Percentiles rank a stretch among this genome's conserved stretches.
Conservation (phyloP, 768 basidiomycete species). For the Leucosporidium creatinivorum region DNA sequence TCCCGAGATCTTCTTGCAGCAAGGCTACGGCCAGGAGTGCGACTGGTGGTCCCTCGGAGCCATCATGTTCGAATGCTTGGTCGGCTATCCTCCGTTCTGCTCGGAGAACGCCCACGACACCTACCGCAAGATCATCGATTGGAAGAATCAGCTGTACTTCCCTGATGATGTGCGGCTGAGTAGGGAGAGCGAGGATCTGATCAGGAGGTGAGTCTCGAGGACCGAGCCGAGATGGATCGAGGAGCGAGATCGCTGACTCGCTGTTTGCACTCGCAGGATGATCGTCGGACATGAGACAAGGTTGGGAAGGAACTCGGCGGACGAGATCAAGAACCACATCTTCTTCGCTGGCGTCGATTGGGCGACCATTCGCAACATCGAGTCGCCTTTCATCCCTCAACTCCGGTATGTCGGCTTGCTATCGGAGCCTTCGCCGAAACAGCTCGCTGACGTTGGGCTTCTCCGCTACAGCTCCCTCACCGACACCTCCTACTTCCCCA, state of each 20-base stretch:
- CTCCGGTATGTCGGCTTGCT: conserved; percentile 44
- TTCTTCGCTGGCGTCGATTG: conserved; percentile 96
- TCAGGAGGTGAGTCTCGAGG: conserved; percentile 57
- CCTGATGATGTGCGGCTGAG: conserved; percentile 93
- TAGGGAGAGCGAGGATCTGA: conserved; percentile 79
- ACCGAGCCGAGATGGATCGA: not conserved
- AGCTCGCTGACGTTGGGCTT: no score
- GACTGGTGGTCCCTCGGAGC: conserved; percentile 99
- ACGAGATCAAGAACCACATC: conserved; percentile 81
- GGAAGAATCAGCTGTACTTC: conserved; percentile 75
- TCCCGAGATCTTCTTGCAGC: conserved; percentile 90
- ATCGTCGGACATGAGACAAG: conserved; percentile 77
- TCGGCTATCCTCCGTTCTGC: conserved; percentile 92
- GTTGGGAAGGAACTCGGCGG: conserved; percentile 51
- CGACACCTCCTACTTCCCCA: conserved; percentile 47
- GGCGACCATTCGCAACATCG: conserved; percentile 75
- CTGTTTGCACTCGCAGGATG: conserved; percentile 43
- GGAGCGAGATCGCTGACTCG: not conserved
- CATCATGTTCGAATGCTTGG: conserved; percentile 96
- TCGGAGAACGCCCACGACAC: conserved; percentile 95
- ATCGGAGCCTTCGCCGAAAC: no score
- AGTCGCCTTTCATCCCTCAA: conserved; percentile 93
- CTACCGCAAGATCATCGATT: conserved; percentile 95
- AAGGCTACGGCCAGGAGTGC: conserved; percentile 96
- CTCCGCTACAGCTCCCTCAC: conserved; percentile 35